Evolutionary conservation across 768 basidiomycete species (phyloP).

Genomic region (Rhizopogon vesiculosus): DNA sequence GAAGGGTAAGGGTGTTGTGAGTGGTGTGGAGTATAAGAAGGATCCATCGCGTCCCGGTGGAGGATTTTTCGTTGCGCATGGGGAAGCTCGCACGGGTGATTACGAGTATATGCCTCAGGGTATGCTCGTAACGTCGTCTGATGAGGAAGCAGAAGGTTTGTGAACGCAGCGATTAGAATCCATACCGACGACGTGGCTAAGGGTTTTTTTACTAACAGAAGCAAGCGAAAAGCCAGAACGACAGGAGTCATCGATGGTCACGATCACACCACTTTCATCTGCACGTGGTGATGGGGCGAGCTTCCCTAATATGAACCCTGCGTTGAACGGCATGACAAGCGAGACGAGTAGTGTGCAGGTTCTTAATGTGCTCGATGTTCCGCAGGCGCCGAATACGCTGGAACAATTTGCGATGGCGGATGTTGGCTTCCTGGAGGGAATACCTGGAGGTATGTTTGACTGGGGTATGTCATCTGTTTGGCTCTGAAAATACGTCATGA

Average conservation of each 20-base stretch:
- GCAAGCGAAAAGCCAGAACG: constrained; percentile 10
- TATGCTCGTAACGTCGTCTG: constrained; percentile 45
- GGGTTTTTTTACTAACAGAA: constrained; percentile 8
- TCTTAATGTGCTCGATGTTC: constrained; percentile 68
- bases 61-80: constrained; percentile 73
- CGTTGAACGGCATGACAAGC: constrained; percentile 49
- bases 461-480: constrained; percentile 55
- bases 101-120: constrained; percentile 54
- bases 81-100: constrained; percentile 39
- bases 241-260: constrained; percentile 44
- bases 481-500: background rate
- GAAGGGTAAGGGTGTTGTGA: constrained; percentile 47
- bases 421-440: constrained; percentile 67
- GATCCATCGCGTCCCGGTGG: constrained; percentile 82
- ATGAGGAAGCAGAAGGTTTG: constrained; percentile 51
- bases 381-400: constrained; percentile 48
- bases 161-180: constrained; percentile 14
- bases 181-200: constrained; percentile 1
- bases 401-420: constrained; percentile 66
- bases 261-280: constrained; percentile 43
- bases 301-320: constrained; percentile 68
- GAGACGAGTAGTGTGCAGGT: constrained; percentile 58
- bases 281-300: constrained; percentile 23
- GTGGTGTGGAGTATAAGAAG: constrained; percentile 65
- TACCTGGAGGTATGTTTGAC: constrained; percentile 84